These are phyloP conservation scores for Marasmius fiardii DNA, from an alignment of 1,284 basidiomycete species.

Conservation along the genomic window DNA sequence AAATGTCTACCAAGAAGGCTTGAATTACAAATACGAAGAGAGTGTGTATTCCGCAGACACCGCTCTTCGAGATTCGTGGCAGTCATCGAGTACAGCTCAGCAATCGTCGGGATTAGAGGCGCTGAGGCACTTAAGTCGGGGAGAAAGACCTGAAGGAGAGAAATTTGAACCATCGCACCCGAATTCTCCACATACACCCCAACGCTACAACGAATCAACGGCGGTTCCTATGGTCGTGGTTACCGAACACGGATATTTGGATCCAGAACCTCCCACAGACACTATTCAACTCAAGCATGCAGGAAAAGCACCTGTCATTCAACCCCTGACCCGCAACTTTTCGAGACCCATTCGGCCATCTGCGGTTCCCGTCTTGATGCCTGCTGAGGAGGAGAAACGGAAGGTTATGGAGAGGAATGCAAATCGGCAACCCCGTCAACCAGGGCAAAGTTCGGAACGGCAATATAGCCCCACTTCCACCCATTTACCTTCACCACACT, in stretches of 20 bases:
- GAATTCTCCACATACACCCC: neutral
- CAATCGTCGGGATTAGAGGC: neutral
- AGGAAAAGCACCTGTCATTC: slow-evolving; percentile 6
- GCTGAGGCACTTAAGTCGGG: neutral
- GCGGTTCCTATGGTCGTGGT: neutral
- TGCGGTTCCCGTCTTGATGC: slow-evolving; percentile 1
- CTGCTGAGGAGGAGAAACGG: slow-evolving; percentile 6
- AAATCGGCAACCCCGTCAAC: neutral
- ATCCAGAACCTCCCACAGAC: neutral
- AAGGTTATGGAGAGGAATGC: slow-evolving; percentile 12
- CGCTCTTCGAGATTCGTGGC: slow-evolving; percentile 13
- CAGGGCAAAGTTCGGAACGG: too few relatives aligned
- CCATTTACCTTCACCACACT: neutral
- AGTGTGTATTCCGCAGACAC: slow-evolving; percentile 5
- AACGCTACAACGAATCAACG: neutral
- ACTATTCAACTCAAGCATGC: neutral
- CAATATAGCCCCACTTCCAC: neutral
- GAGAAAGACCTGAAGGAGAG: neutral
- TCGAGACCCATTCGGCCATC: neutral
- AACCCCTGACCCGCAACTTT: slow-evolving; percentile 3
- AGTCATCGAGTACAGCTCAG: slow-evolving; percentile 3
- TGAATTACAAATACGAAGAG: slow-evolving; percentile 6
- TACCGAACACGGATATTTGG: neutral
- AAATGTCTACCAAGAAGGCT: slow-evolving; percentile 5
- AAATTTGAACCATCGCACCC: neutral